Percentiles rank a stretch among this genome's conserved stretches.
Conservation (phyloP, 495 filamentous ascomycete genomes). For the Hypoxylon lienhwacheense region DNA sequence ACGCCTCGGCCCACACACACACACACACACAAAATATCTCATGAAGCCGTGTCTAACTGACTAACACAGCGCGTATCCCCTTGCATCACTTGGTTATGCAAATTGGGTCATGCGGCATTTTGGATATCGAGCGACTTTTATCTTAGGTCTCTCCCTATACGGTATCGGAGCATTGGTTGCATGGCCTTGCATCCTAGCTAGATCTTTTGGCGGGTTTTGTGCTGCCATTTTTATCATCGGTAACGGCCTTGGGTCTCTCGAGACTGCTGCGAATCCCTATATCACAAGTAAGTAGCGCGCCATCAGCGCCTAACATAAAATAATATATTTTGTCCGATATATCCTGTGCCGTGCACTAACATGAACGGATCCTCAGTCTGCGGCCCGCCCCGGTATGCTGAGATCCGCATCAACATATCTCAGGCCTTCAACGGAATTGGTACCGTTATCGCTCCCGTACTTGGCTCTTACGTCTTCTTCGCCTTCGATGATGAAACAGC, state of each 20-base stretch:
- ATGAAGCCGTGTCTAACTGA: slow-evolving; percentile 1
- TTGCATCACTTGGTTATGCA: slow-evolving; percentile 63
- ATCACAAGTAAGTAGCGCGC: slow-evolving; percentile 48
- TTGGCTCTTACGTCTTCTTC: slow-evolving; percentile 72
- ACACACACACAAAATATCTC: not conserved
- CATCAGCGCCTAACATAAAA: no score
- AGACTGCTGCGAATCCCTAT: slow-evolving; percentile 72
- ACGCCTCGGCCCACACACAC: slow-evolving; percentile 1
- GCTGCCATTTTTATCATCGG: slow-evolving; percentile 71
- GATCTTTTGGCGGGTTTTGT: slow-evolving; percentile 72
- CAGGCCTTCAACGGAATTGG: slow-evolving; percentile 72
- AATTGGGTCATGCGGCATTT: slow-evolving; percentile 67
- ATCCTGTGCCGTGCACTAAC: slow-evolving; percentile 27
- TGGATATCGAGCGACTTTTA: slow-evolving; percentile 65
- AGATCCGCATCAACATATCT: slow-evolving; percentile 68
- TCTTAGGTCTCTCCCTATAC: slow-evolving; percentile 57
- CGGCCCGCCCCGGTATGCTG: slow-evolving; percentile 67
- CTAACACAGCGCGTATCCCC: slow-evolving; percentile 54
- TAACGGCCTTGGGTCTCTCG: slow-evolving; percentile 67
- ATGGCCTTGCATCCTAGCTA: slow-evolving; percentile 38
- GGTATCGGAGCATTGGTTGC: slow-evolving; percentile 46
- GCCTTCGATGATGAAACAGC: slow-evolving; percentile 53
- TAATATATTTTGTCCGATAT: no score
- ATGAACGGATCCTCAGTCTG: slow-evolving; percentile 45
- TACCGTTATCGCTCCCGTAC: slow-evolving; percentile 61